These are phyloP conservation scores for Sclerotinia minor DNA, from an alignment of 2,329 filamentous ascomycete genomes.

Conservation along the genomic window DNA sequence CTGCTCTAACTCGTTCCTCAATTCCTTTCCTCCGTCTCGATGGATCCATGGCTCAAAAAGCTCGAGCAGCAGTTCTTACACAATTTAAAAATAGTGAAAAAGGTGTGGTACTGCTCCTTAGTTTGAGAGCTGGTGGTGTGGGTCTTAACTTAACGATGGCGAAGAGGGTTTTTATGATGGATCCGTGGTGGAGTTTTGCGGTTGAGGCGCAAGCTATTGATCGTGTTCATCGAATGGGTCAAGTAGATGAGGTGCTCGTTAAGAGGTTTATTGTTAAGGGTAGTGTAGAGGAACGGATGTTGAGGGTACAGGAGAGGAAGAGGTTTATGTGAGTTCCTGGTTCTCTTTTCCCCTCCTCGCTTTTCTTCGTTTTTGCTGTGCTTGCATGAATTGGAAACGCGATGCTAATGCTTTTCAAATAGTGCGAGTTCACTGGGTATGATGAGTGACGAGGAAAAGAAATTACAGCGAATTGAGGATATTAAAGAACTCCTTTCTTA, in stretches of 20 bases:
- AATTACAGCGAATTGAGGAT: constrained; percentile 85
- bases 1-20: constrained; percentile 69
- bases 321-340: constrained; percentile 77
- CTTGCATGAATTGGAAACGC: no score
- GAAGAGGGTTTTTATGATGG: constrained; percentile 96
- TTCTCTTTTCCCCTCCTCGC: no score
- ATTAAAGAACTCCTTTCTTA: constrained; percentile 75
- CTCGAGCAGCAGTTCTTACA: constrained; percentile 72
- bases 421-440: constrained; percentile 94
- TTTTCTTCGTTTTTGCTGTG: background rate
- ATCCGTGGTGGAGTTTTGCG: constrained; percentile 98
- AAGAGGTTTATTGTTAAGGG: constrained; percentile 84
- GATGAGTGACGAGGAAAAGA: constrained; percentile 94
- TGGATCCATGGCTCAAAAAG: constrained; percentile 84
- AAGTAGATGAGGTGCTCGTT: constrained; percentile 81
- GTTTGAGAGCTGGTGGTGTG: constrained; percentile 85
- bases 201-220: constrained; percentile 97
- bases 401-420: constrained; percentile 26
- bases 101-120: constrained; percentile 77
- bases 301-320: constrained; percentile 90
- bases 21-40: constrained; percentile 87
- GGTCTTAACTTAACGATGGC: constrained; percentile 90
- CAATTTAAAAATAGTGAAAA: constrained; percentile 65
- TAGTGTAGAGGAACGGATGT: constrained; percentile 94
- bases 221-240: constrained; percentile 95